These are phyloP conservation scores for Myxozyma sirexii DNA, from an alignment of 805 yeast species.

Conservation along the genomic window DNA sequence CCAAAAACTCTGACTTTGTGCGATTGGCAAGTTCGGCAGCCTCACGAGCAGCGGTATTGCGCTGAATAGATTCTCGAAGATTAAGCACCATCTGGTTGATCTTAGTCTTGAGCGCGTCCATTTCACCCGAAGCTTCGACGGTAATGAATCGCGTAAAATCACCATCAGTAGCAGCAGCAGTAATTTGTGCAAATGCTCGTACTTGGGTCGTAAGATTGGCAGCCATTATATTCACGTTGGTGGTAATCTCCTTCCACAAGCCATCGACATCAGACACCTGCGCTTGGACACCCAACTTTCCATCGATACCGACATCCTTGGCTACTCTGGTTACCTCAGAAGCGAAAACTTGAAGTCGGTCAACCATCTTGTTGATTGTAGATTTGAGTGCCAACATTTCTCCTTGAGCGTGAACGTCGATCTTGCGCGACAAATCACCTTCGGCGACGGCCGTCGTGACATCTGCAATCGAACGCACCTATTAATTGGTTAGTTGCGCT, in stretches of 20 bases:
- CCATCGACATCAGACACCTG: constrained; percentile 91
- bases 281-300: constrained; percentile 89
- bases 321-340: constrained; percentile 89
- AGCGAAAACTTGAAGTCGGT: constrained; percentile 82
- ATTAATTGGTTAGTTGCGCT: background rate
- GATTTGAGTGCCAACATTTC: constrained; percentile 82
- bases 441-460: constrained; percentile 92
- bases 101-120: constrained; percentile 61
- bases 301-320: constrained; percentile 89
- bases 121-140: constrained; percentile 89
- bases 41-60: constrained; percentile 91
- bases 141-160: constrained; percentile 88
- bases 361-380: constrained; percentile 92
- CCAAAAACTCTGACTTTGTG: constrained; percentile 87
- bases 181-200: constrained; percentile 89
- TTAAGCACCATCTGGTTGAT: constrained; percentile 82
- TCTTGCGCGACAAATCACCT: constrained; percentile 83
- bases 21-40: constrained; percentile 90
- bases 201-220: constrained; percentile 90
- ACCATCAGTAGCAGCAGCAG: constrained; percentile 93
- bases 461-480: constrained; percentile 81
- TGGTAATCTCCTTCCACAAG: constrained; percentile 86
- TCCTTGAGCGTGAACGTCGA: constrained; percentile 88
- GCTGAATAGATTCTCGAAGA: constrained; percentile 83
- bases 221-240: constrained; percentile 92